Base-by-base conservation (phyloP, 352 stramenopile species). In the Phytopythium mirpurense region DNA sequence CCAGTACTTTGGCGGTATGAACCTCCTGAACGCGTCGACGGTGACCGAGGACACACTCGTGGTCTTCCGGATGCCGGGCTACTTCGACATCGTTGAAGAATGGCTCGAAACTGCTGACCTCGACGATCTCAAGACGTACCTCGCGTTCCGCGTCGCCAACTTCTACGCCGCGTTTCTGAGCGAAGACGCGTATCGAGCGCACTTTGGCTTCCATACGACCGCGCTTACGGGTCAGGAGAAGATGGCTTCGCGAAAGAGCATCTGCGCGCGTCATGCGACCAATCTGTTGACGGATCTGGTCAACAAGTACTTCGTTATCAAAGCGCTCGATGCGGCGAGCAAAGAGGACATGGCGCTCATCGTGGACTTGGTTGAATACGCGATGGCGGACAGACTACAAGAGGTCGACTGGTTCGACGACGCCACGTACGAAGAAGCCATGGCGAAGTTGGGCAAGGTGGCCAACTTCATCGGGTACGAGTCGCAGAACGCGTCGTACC, bases 321-420 rank as follows among this genome's bases (percentile, higher is more conserved):
- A 78, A 56, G 78, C 86, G 59, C 94, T 96, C 59, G 73, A 88
- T 59, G 60, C 70, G 21, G 40, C 70, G 12, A 68, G 66, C 45
- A 86, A 93, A 54, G 56, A 69, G 19, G 59, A 65, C 21, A 75
- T 83, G 12, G 50, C 84, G 47, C 36, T 66, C 11, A 88, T 98
- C 72, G 80, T 97, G 2, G 65, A 90, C 18, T 68, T 74, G 31
- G 72, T 98, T 16, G 66, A 96, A 42, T 51, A 81, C 10, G 73
- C 88, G 26, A 80, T 97, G 62, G 63, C 67, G 37, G 71, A 83
- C 26, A 75, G 83, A 37, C 73, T 98, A 35, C 77, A 81, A 38
- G 82, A 80, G 62, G 71, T 97, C 1, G 73, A 91, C 23, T 98
- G 91, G 90, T 79, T 98, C 40, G 91, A 92, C 16, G 72, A 90